phyloP scores from a whole-genome alignment of 2,329 filamentous ascomycete species.

The Dothiorella sarmentorum region DNA sequence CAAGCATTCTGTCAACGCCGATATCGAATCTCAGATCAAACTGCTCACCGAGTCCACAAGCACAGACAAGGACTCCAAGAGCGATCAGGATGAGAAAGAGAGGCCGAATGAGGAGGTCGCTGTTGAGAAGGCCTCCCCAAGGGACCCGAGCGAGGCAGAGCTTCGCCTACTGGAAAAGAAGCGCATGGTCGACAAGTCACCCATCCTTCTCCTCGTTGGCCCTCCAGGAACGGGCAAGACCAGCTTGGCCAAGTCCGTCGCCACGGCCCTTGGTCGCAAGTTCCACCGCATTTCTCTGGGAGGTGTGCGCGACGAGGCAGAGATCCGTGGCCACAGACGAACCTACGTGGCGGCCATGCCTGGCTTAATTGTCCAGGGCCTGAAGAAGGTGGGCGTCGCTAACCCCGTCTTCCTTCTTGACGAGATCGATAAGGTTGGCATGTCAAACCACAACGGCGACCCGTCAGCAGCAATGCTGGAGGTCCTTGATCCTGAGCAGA shows the following conservation, averaged over 20 bases:
- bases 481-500: conserved; percentile 95
- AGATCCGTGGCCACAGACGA: conserved; percentile 89
- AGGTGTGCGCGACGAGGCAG: conserved; percentile 91
- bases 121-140: conserved; percentile 15
- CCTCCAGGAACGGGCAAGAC: conserved; percentile 96
- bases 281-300: conserved; percentile 97
- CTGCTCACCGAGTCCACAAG: conserved; percentile 46
- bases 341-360: conserved; percentile 99
- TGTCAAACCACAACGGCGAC: conserved; percentile 88
- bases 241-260: conserved; percentile 87
- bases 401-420: conserved; percentile 96
- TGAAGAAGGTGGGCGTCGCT: conserved; percentile 92
- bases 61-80: conserved; percentile 19
- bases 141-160: conserved; percentile 56
- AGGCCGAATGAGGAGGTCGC: conserved; percentile 52
- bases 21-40: conserved; percentile 73
- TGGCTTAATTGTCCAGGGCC: conserved; percentile 84
- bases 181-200: conserved; percentile 89
- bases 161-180: conserved; percentile 74
- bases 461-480: conserved; percentile 97
- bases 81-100: conserved; percentile 35
- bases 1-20: conserved; percentile 85
- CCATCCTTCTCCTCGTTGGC: conserved; percentile 87
- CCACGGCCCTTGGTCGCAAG: conserved; percentile 85
- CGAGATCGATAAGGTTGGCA: conserved; percentile 95